A percentile compares a stretch with the other conserved stretches of the same genome.
Conservation (phyloP, 2,329 filamentous ascomycete genomes). For the Emericellopsis cladophorae region DNA sequence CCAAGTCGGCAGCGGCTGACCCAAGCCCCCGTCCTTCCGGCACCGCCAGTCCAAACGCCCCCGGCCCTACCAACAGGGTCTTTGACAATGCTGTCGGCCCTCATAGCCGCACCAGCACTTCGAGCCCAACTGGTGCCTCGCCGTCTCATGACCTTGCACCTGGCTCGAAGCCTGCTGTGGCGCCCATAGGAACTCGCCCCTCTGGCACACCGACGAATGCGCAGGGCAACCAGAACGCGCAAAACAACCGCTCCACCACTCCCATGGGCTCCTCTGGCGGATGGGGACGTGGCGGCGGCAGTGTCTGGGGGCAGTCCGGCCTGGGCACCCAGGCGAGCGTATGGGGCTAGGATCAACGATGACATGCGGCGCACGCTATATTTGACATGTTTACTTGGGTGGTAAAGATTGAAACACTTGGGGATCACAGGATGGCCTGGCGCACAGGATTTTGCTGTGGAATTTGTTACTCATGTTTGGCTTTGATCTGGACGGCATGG, state of each 20-base stretch:
- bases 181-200: conserved; percentile 87
- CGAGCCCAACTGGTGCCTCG: conserved; percentile 68
- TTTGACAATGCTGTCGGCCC: conserved; percentile 43
- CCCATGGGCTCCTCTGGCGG: conserved; percentile 79
- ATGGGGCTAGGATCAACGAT: conserved; percentile 54
- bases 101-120: conserved; percentile 68
- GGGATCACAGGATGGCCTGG: too few relatives aligned
- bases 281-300: conserved; percentile 66
- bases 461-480: too few relatives aligned
- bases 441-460: too few relatives aligned
- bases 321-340: conserved; percentile 85
- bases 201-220: conserved; percentile 38
- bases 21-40: conserved; percentile 63
- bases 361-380: too few relatives aligned
- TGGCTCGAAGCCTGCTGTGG: conserved; percentile 53
- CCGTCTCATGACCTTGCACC: conserved; percentile 55
- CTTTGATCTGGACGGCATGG: too few relatives aligned
- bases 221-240: conserved; percentile 38
- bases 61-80: conserved; percentile 40
- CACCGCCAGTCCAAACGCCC: conserved; percentile 69
- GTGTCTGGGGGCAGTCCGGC: conserved; percentile 69
- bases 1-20: conserved; percentile 34
- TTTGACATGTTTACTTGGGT: too few relatives aligned
- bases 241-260: conserved; percentile 56
- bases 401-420: too few relatives aligned